Evolutionary conservation across 2,329 filamentous ascomycete species (phyloP).

Genomic region (Pyrenochaeta sp.): DNA sequence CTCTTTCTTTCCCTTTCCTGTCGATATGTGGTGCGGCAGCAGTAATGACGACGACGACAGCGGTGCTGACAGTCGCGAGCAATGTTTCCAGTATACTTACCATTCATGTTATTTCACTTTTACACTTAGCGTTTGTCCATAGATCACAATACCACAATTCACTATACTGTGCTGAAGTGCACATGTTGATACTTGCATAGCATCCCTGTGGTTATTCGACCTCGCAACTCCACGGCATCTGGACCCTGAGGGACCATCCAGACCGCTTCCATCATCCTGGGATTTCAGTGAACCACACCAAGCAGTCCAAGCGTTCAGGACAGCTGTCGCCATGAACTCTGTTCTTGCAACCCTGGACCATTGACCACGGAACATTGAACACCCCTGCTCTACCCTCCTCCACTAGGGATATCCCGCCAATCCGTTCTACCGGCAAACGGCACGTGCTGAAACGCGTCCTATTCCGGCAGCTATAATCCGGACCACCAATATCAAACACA

Average conservation of each 20-base stretch:
- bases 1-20: constrained; percentile 28
- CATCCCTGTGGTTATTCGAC: no score
- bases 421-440: constrained; percentile 14
- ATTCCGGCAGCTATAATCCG: neutral
- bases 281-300: constrained; percentile 1
- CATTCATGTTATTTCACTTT: constrained; percentile 20
- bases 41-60: constrained; percentile 27
- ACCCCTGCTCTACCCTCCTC: neutral
- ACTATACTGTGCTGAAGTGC: neutral
- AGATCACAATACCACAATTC: constrained; percentile 4
- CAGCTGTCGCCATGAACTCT: constrained; percentile 3
- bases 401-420: neutral
- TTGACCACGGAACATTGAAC: neutral
- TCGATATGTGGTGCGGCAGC: constrained; percentile 16
- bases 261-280: neutral
- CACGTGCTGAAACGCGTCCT: constrained; percentile 3
- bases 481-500: neutral
- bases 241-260: neutral
- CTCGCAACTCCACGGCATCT: no score
- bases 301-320: constrained; percentile 8
- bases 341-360: neutral
- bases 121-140: constrained; percentile 30
- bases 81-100: constrained; percentile 15
- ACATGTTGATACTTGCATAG: neutral
- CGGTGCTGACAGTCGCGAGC: constrained; percentile 23